These are phyloP conservation scores for Vaccinium macrocarpon DNA, from an alignment of 148 eudicot species.

Conservation along the genomic window DNA sequence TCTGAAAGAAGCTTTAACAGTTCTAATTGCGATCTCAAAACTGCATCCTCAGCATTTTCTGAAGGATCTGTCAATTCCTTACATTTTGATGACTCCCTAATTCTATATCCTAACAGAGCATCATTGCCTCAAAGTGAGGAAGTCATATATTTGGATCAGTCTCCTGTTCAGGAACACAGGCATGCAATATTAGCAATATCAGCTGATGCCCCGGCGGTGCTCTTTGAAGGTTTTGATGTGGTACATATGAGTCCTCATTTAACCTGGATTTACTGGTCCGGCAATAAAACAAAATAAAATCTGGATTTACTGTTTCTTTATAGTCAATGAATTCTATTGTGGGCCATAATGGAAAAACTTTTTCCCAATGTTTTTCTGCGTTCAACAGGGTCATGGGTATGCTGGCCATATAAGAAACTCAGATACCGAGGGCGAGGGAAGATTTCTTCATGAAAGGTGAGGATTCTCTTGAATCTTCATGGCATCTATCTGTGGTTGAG, in stretches of 20 bases:
- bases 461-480: constrained; percentile 13
- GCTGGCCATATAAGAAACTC: constrained; percentile 26
- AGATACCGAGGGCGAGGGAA: constrained; percentile 35
- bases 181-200: constrained; percentile 18
- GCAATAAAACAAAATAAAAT: not conserved
- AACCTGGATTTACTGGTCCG: not conserved
- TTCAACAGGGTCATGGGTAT: constrained; percentile 37
- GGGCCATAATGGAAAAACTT: not conserved
- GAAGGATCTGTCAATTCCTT: constrained; percentile 37
- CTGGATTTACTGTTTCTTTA: not conserved
- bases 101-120: constrained; percentile 18
- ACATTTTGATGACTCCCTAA: constrained; percentile 39
- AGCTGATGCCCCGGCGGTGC: constrained; percentile 33
- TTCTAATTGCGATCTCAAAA: constrained; percentile 25
- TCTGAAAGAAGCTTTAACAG: constrained; percentile 35
- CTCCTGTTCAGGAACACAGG: constrained; percentile 1
- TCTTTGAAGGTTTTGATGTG: constrained; percentile 25
- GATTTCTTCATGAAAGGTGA: constrained; percentile 53
- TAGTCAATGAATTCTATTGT: not conserved
- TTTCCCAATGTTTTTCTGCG: not conserved
- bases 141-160: constrained; percentile 24
- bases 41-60: constrained; percentile 22
- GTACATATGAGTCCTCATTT: constrained; percentile 20
- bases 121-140: constrained; percentile 32
- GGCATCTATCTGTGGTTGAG: not conserved